phyloP scores from a whole-genome alignment of 2,329 filamentous ascomycete species.

The Trematosphaeria pertusa region DNA sequence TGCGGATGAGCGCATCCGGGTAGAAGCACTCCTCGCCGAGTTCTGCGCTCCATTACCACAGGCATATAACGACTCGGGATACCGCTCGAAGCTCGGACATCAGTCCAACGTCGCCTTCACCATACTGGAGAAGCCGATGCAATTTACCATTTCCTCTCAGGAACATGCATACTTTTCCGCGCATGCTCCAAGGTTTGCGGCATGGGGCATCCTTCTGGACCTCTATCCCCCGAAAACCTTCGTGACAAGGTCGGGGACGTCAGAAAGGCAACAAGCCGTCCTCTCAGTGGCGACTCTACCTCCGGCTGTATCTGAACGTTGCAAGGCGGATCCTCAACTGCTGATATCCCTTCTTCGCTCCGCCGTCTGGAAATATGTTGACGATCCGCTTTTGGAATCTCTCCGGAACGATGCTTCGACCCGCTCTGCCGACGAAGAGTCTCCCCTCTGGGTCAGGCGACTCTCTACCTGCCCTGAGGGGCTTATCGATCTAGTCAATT shows the following conservation, averaged over 20 bases:
- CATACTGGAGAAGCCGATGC: conserved; percentile 59
- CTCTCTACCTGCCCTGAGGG: conserved; percentile 76
- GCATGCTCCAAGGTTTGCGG: conserved; percentile 64
- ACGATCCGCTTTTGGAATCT: conserved; percentile 13
- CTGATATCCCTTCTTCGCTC: conserved; percentile 76
- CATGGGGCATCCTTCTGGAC: conserved; percentile 79
- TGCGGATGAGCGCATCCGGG: conserved; percentile 83
- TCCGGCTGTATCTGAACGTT: conserved; percentile 76
- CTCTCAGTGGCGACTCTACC: conserved; percentile 69
- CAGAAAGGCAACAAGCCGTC: conserved; percentile 14
- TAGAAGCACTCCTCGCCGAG: conserved; percentile 74
- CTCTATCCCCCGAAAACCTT: conserved; percentile 31
- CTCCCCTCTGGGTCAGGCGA: conserved; percentile 62
- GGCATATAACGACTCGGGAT: conserved; percentile 13
- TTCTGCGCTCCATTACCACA: conserved; percentile 52
- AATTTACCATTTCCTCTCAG: conserved; percentile 67
- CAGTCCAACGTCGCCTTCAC: conserved; percentile 37
- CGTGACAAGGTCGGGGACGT: conserved; percentile 1
- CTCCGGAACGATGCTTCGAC: background rate
- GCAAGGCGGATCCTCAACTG: conserved; percentile 72
- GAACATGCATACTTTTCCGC: conserved; percentile 67
- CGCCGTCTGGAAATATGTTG: conserved; percentile 70
- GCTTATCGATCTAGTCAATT: conserved; percentile 78
- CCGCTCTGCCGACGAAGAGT: conserved; percentile 4
- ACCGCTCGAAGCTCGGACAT: conserved; percentile 42